Evolutionary conservation across 176 grass and related monocot species (phyloP), one percentile per base, ranked within the genome.

Genomic region (Aegilops sharonensis): DNA sequence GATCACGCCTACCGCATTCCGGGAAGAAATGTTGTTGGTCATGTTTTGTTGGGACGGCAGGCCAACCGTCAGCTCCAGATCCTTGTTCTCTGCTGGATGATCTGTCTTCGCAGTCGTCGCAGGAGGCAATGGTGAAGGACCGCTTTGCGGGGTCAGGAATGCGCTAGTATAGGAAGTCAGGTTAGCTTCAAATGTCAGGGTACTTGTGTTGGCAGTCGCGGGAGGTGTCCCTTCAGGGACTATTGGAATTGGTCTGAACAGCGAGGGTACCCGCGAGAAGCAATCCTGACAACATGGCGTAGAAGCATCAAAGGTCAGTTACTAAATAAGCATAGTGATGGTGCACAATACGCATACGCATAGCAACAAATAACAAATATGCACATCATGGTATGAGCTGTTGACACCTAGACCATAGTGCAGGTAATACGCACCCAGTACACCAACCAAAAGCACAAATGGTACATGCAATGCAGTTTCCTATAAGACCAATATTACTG

Each of bases 61-160:
- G 45, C 70, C 85, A 72, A 90, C 85, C n/a, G 69, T 87, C 68
- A 92, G 81, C 74, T 90, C 91, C 77, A 92, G 36, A 76, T 85
- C 84, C 17, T 84, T 64, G 8, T 76, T 37, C 43, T 92, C 81
- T 87, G 81, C 31, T 85, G 39, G 42, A 78, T 36, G 42, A 64
- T 60, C 81, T 71, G 81, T 56, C 68, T 84, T 57, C 2, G 17
- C 54, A 80, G 48, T 15, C 4, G 48, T 52, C 4, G 12, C 32
- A 24, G 12, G 74, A 87, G 77, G 78, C 14, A 78, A 30, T 66
- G 70, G 60, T 10, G 56, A 77, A 29, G 78, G 66, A 54, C 79
- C 47, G 59, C 57, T 47, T 68, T 35, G 21, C 14, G n/a, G 47
- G 43, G 45, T 90, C 70, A 81, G 59, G 64, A 87, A 90, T 37